Evolutionary conservation across 306 rosid genomes (phyloP).

Genomic region (Ochetophila trinervis): DNA sequence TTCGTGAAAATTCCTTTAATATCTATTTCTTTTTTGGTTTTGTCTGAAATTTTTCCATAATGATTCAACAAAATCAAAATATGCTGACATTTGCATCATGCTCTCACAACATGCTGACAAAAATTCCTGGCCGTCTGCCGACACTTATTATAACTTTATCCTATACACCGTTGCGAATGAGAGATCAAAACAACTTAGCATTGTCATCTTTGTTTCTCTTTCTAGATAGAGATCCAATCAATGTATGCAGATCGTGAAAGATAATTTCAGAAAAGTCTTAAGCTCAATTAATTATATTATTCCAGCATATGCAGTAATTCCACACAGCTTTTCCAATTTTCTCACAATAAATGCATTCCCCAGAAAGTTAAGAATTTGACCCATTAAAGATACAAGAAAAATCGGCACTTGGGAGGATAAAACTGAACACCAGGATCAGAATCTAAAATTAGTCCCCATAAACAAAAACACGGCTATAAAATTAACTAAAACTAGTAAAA

Average conservation of each 20-base stretch:
- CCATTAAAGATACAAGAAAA: background rate
- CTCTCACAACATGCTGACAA: background rate
- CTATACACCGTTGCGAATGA: background rate
- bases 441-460: background rate
- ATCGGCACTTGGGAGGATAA: background rate
- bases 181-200: background rate
- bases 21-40: background rate
- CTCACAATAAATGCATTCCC: background rate
- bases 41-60: background rate
- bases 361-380: conserved; percentile 2
- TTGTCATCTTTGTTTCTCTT: background rate
- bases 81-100: background rate
- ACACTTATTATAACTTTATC: background rate
- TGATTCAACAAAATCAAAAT: background rate
- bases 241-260: background rate
- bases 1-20: background rate
- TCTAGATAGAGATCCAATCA: conserved; percentile 4
- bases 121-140: background rate
- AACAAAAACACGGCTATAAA: conserved; percentile 7
- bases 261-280: background rate
- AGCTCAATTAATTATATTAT: background rate
- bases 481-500: background rate
- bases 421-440: background rate
- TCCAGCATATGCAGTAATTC: conserved; percentile 1
- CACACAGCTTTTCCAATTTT: background rate